Percentiles rank a stretch among this genome's conserved stretches.
Conservation (phyloP, 2,329 filamentous ascomycete species). For the Kalaharituber pfeilii region DNA sequence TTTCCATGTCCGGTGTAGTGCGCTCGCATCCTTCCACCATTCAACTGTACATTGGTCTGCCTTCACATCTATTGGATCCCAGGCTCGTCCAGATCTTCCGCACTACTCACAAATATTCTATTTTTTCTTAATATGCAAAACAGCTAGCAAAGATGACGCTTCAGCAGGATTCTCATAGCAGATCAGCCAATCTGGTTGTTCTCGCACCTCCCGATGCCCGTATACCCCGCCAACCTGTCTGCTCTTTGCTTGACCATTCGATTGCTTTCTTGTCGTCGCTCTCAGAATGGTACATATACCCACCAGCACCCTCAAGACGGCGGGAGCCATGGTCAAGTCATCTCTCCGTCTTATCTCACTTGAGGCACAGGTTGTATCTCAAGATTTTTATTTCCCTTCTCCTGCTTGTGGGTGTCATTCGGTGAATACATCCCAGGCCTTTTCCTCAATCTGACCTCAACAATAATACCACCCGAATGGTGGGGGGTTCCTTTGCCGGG, state of each 20-base stretch:
- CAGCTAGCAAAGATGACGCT: background rate
- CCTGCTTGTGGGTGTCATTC: background rate
- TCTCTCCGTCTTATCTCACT: background rate
- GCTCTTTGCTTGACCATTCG: background rate
- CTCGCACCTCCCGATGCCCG: background rate
- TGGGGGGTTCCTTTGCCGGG: no score
- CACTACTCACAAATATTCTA: no score
- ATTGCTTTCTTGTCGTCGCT: no score
- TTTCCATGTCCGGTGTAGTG: no score
- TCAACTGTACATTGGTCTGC: no score
- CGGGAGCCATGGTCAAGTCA: background rate
- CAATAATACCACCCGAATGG: no score
- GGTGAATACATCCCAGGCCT: background rate
- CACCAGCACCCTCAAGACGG: background rate
- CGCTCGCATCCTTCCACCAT: no score
- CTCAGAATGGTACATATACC: background rate
- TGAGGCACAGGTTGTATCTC: background rate
- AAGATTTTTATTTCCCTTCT: background rate
- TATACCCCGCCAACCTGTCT: background rate
- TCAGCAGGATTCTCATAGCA: background rate
- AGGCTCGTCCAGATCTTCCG: no score
- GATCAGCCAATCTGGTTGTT: background rate
- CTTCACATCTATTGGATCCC: no score
- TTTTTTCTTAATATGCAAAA: background rate
- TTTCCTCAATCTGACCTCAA: no score